Evolutionary conservation across 805 yeast species (phyloP).

Genomic region (Cyberlindnera xylosilytica): DNA sequence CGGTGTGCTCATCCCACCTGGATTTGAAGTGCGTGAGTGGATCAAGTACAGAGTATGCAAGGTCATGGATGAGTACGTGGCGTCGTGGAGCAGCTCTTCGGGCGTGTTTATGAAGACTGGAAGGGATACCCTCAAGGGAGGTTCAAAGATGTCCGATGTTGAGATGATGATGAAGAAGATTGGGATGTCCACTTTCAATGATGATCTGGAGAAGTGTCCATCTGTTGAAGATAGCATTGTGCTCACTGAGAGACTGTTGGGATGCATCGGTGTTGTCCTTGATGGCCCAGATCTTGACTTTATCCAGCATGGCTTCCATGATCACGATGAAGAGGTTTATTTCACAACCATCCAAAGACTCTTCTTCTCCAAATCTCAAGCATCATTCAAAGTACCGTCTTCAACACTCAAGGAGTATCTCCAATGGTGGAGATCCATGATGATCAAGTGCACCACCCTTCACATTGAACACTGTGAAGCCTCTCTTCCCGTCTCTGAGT

Average conservation of each 20-base stretch:
- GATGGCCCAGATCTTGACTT: neutral
- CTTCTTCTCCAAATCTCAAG: neutral
- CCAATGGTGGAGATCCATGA: conserved; percentile 4
- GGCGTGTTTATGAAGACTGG: conserved; percentile 4
- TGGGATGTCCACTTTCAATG: conserved; percentile 4
- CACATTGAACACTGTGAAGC: neutral
- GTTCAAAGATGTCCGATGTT: neutral
- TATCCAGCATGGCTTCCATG: conserved; percentile 1
- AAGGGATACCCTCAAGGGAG: too few relatives aligned
- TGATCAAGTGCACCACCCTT: conserved; percentile 1
- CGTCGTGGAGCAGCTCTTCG: neutral
- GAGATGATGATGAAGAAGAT: conserved; percentile 2
- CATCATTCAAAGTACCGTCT: neutral
- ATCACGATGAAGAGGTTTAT: neutral
- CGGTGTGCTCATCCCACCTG: conserved; percentile 5
- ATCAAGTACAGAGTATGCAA: conserved; percentile 1
- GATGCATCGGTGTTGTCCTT: conserved; percentile 1
- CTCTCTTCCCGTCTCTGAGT: neutral
- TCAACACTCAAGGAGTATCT: neutral
- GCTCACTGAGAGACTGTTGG: conserved; percentile 2
- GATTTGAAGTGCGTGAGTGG: conserved; percentile 6
- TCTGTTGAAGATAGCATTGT: conserved; percentile 2
- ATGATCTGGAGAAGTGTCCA: neutral
- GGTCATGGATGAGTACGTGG: conserved; percentile 1
- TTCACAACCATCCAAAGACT: neutral